These are phyloP conservation scores for Ogataea allantospora DNA, from an alignment of 805 yeast genomes.

Conservation along the genomic window DNA sequence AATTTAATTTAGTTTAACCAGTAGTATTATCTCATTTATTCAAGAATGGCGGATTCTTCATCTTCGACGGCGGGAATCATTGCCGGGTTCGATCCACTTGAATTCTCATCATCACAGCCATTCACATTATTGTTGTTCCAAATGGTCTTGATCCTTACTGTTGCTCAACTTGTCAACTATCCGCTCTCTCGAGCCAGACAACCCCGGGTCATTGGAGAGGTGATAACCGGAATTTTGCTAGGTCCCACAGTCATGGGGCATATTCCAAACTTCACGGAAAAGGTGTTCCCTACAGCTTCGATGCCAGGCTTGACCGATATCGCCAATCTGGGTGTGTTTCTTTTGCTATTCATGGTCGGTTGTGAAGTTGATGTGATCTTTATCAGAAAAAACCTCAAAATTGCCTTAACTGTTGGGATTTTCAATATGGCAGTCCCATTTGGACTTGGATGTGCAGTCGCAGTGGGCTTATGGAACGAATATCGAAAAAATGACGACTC, in stretches of 20 bases:
- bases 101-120: conserved; percentile 56
- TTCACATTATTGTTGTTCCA: conserved; percentile 71
- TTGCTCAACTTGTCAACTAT: conserved; percentile 59
- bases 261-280: conserved; percentile 62
- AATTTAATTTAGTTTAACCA: neutral
- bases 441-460: conserved; percentile 71
- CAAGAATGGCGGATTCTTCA: conserved; percentile 8
- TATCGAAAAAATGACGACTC: conserved; percentile 40
- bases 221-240: conserved; percentile 67
- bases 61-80: conserved; percentile 55
- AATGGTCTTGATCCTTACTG: conserved; percentile 54
- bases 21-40: neutral
- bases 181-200: conserved; percentile 64
- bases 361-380: conserved; percentile 72
- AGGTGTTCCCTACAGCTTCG: conserved; percentile 63
- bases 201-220: conserved; percentile 82
- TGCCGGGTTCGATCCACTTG: conserved; percentile 70
- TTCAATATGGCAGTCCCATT: conserved; percentile 76
- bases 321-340: conserved; percentile 72
- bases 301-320: conserved; percentile 62
- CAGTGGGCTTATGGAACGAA: conserved; percentile 63
- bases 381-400: conserved; percentile 55
- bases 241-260: conserved; percentile 78
- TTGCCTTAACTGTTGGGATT: conserved; percentile 67
- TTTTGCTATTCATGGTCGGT: conserved; percentile 75